phyloP scores from a whole-genome alignment of 768 basidiomycete species.

The Pleurotus salmoneostramineus region DNA sequence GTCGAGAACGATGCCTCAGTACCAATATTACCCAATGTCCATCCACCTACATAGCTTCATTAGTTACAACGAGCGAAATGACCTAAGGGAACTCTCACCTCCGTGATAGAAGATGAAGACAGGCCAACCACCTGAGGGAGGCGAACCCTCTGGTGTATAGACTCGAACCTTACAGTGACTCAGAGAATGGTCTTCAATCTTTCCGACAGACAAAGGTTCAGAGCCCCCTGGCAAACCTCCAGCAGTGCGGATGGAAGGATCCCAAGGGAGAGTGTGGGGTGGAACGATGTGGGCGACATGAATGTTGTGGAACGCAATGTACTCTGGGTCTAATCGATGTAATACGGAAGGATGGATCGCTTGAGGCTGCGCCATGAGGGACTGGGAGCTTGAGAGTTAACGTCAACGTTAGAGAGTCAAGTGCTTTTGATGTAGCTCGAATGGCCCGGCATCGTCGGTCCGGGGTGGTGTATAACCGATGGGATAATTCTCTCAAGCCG shows the following conservation, averaged over 20 bases:
- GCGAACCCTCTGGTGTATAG: slow-evolving; percentile 54
- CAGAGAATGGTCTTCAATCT: slow-evolving; percentile 47
- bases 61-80: background rate
- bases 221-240: slow-evolving; percentile 57
- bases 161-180: slow-evolving; percentile 53
- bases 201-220: slow-evolving; percentile 50
- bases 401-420: background rate
- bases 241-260: slow-evolving; percentile 47
- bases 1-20: slow-evolving; percentile 61
- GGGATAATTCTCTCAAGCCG: background rate
- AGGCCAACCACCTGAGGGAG: slow-evolving; percentile 62
- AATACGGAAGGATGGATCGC: slow-evolving; percentile 64
- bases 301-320: slow-evolving; percentile 56
- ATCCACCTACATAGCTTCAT: slow-evolving; percentile 47
- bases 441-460: too few relatives aligned
- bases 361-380: slow-evolving; percentile 23
- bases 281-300: slow-evolving; percentile 41
- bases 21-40: slow-evolving; percentile 67
- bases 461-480: background rate
- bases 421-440: too few relatives aligned
- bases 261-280: slow-evolving; percentile 59
- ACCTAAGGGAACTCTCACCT: slow-evolving; percentile 30
- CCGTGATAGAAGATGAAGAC: slow-evolving; percentile 75
- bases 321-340: slow-evolving; percentile 60
- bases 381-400: background rate